Conservation (phyloP, 2,329 filamentous ascomycete species). For the Sarocladium strictum region DNA sequence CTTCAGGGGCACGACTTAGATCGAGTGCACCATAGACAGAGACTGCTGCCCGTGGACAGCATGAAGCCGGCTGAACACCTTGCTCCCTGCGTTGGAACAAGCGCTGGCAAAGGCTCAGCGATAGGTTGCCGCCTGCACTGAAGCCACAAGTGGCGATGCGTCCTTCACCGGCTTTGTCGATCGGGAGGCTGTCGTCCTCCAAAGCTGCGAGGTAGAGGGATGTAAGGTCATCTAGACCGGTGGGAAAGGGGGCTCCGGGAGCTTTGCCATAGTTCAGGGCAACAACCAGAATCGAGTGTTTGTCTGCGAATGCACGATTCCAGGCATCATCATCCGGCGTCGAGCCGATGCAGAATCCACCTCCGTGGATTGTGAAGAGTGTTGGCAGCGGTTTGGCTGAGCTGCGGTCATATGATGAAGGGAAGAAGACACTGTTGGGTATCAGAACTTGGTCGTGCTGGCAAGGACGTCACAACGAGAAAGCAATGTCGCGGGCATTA, state of each 20-base stretch:
- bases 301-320: neutral
- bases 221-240: neutral
- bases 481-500: no score
- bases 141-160: neutral
- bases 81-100: neutral
- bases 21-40: neutral
- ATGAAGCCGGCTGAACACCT: neutral
- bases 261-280: conserved; percentile 2
- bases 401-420: neutral
- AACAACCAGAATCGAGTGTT: neutral
- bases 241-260: neutral
- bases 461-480: no score
- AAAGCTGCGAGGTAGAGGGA: neutral
- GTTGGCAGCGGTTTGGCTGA: neutral
- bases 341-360: neutral
- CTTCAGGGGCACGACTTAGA: neutral
- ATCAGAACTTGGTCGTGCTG: no score
- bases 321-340: neutral
- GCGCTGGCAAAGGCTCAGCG: neutral
- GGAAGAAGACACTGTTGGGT: neutral
- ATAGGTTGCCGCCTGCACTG: neutral
- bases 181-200: neutral
- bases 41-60: neutral
- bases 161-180: neutral
- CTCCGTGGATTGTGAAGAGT: neutral